These are phyloP conservation scores for Pseudogymnoascus sp. DNA, from an alignment of 2,329 filamentous ascomycete genomes.

Conservation along the genomic window DNA sequence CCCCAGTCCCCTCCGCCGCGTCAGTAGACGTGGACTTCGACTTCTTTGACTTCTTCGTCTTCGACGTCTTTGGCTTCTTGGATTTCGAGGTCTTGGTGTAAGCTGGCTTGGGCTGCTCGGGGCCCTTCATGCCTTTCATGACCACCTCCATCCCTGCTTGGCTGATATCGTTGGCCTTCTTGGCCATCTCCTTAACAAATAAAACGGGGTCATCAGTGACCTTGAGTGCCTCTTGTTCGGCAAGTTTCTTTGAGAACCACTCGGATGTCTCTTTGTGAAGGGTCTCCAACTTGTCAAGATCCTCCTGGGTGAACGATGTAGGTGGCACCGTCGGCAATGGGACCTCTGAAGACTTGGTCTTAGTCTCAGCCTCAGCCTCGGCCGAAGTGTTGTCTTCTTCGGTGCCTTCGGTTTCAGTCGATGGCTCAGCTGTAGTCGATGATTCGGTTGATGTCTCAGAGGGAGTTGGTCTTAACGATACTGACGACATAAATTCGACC, in stretches of 20 bases:
- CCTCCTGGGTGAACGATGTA: slow-evolving; percentile 63
- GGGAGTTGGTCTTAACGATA: slow-evolving; percentile 27
- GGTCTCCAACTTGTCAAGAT: slow-evolving; percentile 58
- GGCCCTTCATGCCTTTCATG: slow-evolving; percentile 56
- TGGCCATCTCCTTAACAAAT: slow-evolving; percentile 61
- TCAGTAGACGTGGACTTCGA: slow-evolving; percentile 22
- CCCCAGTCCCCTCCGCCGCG: slow-evolving; percentile 31
- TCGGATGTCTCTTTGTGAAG: slow-evolving; percentile 52
- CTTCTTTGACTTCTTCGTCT: slow-evolving; percentile 32
- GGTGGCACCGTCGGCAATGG: slow-evolving; percentile 44
- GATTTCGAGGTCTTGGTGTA: slow-evolving; percentile 32
- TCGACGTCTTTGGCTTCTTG: slow-evolving; percentile 33
- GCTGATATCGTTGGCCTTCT: slow-evolving; percentile 62
- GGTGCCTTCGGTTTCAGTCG: slow-evolving; percentile 43
- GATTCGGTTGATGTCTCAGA: slow-evolving; percentile 41
- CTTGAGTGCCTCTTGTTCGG: slow-evolving; percentile 61
- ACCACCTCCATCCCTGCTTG: slow-evolving; percentile 62
- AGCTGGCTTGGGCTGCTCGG: slow-evolving; percentile 31
- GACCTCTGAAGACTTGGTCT: slow-evolving; percentile 26
- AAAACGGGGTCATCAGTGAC: slow-evolving; percentile 67
- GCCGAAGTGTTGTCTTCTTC: slow-evolving; percentile 60
- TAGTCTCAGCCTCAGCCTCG: slow-evolving; percentile 16
- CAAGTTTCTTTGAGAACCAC: slow-evolving; percentile 69
- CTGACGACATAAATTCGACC: slow-evolving; percentile 32
- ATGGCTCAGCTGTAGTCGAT: slow-evolving; percentile 33